Evolutionary conservation across 345 rosid genomes (phyloP), one percentile per base, ranked within the genome.

Genomic region (Salix brachista): DNA sequence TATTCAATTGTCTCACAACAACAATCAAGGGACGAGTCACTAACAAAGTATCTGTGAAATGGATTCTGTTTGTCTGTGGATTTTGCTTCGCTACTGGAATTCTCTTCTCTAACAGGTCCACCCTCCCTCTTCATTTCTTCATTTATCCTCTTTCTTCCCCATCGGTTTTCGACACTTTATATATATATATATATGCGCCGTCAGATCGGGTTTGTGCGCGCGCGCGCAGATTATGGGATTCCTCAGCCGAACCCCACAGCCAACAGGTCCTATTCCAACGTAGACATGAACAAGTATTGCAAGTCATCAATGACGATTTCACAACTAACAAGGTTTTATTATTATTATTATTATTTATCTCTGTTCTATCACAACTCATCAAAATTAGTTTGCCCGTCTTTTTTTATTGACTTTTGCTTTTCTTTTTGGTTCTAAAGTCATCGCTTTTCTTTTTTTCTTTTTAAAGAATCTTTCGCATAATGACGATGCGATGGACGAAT

Each of bases 31-130:
- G 69, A 41, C 97, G 92, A 46, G 80, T 79, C 74, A 34, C 86
- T 58, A 74, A 16, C 61, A 89, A 82, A 75, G 58, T 92, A 50
- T 90, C 96, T 67, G 56, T 82, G 18, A 90, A 72, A 86, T 93
- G 97, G 99, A 83, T 96, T 81, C 97, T 96, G 0, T 69, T 92
- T 54, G 34, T 96, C 82, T 96, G 98, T 80, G 73, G 84, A 65
- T 88, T 81, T 72, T 93, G 81, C 86, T 96, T 93, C 80, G 83
- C 84, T 80, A 87, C 93, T 68, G 99, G 98, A 68, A 80, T 85
- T 44, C 80, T 93, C 84, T 83, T 91, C 92, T 86, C 92, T 74
- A 84, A 83, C 86, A 86, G 94, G 99, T 96, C 8, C 44, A 6
- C 26, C 26, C 58, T 26, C 12, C 26, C 34, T 65, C 36, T 54